phyloP scores from a whole-genome alignment of 495 filamentous ascomycete species.

The Aspergillus heteromorphus region DNA sequence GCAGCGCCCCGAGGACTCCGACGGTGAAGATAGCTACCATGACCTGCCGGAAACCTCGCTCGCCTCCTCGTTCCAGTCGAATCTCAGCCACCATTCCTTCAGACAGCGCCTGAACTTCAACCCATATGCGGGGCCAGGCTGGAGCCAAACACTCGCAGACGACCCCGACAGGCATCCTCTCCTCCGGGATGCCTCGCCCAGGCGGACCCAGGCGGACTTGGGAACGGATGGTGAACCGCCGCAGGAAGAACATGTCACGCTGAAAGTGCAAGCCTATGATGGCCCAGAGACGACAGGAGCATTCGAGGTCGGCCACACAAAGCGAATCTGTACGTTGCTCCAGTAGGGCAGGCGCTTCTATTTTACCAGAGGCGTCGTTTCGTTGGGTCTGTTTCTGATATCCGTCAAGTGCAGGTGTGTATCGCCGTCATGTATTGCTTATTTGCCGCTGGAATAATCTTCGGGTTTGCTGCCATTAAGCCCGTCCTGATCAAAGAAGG shows the following conservation, averaged over 20 bases:
- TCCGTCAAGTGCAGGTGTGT: conserved; percentile 29
- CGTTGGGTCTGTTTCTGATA: conserved; percentile 3
- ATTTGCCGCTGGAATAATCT: conserved; percentile 72
- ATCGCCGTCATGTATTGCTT: conserved; percentile 76
- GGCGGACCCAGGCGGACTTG: conserved; percentile 12
- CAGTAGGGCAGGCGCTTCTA: no score
- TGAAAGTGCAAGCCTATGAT: conserved; percentile 3
- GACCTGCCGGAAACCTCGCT: conserved; percentile 32
- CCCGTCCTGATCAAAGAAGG: conserved; percentile 72
- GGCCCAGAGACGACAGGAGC: conserved; percentile 50
- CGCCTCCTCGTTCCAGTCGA: conserved; percentile 41
- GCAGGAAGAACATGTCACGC: neutral
- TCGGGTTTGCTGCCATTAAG: conserved; percentile 76
- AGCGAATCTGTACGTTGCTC: conserved; percentile 52
- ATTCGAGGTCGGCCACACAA: conserved; percentile 62
- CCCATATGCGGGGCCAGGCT: conserved; percentile 39
- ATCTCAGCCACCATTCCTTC: conserved; percentile 18
- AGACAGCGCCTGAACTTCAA: conserved; percentile 40
- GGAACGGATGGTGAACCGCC: conserved; percentile 3
- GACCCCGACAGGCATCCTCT: conserved; percentile 22
- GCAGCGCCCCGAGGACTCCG: conserved; percentile 18
- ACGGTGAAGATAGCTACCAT: conserved; percentile 29
- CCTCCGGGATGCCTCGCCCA: conserved; percentile 20
- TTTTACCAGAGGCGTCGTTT: neutral
- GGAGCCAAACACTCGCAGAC: conserved; percentile 30